These are phyloP conservation scores for Tuber calosporum DNA, from an alignment of 495 filamentous ascomycete species.

Conservation along the genomic window DNA sequence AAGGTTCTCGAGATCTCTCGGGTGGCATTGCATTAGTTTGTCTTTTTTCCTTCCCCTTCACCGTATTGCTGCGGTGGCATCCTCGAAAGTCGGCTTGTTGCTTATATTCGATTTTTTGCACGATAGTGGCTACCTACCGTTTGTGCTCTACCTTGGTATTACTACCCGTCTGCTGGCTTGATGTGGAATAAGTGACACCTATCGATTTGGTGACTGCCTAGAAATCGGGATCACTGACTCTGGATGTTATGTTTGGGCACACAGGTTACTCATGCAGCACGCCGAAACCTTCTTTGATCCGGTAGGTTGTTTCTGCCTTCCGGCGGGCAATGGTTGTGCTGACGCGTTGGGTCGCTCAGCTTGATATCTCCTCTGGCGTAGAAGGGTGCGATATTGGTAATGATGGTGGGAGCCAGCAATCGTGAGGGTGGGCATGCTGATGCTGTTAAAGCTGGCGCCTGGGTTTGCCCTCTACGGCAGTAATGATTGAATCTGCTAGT, in stretches of 20 bases:
- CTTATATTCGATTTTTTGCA: constrained; percentile 34
- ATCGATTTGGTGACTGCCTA: not conserved
- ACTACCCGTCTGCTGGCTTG: constrained; percentile 10
- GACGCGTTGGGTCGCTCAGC: constrained; percentile 27
- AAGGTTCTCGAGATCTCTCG: constrained; percentile 90
- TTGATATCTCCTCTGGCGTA: constrained; percentile 42
- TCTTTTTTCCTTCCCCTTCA: constrained; percentile 6
- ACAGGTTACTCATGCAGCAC: constrained; percentile 89
- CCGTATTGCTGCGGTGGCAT: not conserved
- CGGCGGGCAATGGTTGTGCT: constrained; percentile 14
- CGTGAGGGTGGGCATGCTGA: not conserved
- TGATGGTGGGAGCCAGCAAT: not conserved
- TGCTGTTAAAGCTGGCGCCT: not conserved
- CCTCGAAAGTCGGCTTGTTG: constrained; percentile 29
- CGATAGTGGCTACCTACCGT: constrained; percentile 83
- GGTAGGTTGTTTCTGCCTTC: constrained; percentile 50
- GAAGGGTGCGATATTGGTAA: constrained; percentile 7
- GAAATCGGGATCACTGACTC: constrained; percentile 22
- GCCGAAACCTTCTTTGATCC: constrained; percentile 84
- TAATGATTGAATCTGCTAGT: not conserved
- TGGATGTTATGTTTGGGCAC: constrained; percentile 27
- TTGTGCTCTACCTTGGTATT: constrained; percentile 95
- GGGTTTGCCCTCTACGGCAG: not conserved
- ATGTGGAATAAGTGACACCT: not conserved
- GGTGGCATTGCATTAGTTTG: constrained; percentile 94